Base-by-base conservation (phyloP, 768 basidiomycete genomes). In the Thelephora aurantiotincta region DNA sequence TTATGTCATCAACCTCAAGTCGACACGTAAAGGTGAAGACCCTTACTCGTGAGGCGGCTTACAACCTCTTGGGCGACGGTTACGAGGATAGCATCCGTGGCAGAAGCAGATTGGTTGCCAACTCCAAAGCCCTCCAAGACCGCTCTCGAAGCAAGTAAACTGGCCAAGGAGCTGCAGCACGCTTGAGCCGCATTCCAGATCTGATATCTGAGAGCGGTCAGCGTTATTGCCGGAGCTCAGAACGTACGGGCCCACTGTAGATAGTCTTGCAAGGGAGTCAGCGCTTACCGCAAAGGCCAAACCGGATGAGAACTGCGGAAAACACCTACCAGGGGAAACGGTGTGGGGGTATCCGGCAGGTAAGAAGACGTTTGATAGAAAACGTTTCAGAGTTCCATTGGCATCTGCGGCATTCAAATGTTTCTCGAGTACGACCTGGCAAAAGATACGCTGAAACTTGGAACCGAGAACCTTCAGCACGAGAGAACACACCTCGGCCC, bases 71-170 rank as follows among this genome's bases (percentile, higher is more conserved):
- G 80, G 5, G 81, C 52, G n/a, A 82, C 70, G 0, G 75, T 78
- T 26, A 83, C 59, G 9, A 83, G 63, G 9, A 83, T 61, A 0
- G 82, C 82, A 45, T 80, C 58, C 0, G 80, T 83, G 4, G 81
- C 74, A 1, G 78, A 77, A 3, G 76, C 78, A 11, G 73, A 72
- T 5, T 79, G 70, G 48, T 81, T 69, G 0, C 82, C 82, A n/a
- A 83, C 80, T 4, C 82, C 82, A 50, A 30, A 43, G 78, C 80
- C 81, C 70, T 83, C 77, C 5, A 85, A 63, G 2, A 78, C 71
- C 13, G 81, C 80, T 52, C 81, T 67, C 6, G 80, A 81, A 0
- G 82, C 76, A 16, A 83, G 55, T 22, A 83, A 62, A 0, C 76
- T 68, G 0, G 80, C 74, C 2, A 83, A 60, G 0, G 81, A 79